Conservation (phyloP, 106 monocot genomes). For the Dioscorea dumetorum region DNA sequence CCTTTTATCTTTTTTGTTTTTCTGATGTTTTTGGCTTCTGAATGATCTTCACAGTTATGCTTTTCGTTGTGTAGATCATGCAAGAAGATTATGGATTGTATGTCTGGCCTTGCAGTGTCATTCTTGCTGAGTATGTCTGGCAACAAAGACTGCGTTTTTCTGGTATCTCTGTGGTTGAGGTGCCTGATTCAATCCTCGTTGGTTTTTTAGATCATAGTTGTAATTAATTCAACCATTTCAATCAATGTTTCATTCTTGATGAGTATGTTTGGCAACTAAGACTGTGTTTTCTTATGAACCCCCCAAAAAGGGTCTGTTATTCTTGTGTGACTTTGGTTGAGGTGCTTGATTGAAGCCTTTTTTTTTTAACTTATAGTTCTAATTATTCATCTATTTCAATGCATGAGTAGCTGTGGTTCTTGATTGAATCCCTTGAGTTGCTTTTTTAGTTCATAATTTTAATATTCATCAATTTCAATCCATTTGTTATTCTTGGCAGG, state of each 20-base stretch:
- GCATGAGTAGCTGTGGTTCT: conserved; percentile 52
- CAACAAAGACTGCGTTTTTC: conserved; percentile 62
- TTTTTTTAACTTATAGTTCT: too few species aligned
- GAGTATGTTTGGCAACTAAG: conserved; percentile 90
- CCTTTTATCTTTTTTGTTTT: not conserved
- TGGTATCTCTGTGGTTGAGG: conserved; percentile 55
- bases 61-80: conserved; percentile 43
- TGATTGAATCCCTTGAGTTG: not conserved
- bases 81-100: conserved; percentile 91
- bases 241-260: conserved; percentile 45
- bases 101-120: conserved; percentile 86
- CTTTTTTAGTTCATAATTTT: not conserved
- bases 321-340: conserved; percentile 42
- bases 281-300: conserved; percentile 22
- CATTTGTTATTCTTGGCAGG: conserved; percentile 59
- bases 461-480: not conserved
- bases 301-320: not conserved
- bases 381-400: too few species aligned
- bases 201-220: not conserved
- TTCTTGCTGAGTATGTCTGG: conserved; percentile 91
- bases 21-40: not conserved
- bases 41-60: too few species aligned
- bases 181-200: conserved; percentile 7
- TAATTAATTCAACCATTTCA: not conserved
- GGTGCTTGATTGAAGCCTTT: conserved; percentile 34